Evolutionary conservation across 345 rosid species (phyloP), one percentile per base, ranked within the genome.

Genomic region (Sonneratia alba): DNA sequence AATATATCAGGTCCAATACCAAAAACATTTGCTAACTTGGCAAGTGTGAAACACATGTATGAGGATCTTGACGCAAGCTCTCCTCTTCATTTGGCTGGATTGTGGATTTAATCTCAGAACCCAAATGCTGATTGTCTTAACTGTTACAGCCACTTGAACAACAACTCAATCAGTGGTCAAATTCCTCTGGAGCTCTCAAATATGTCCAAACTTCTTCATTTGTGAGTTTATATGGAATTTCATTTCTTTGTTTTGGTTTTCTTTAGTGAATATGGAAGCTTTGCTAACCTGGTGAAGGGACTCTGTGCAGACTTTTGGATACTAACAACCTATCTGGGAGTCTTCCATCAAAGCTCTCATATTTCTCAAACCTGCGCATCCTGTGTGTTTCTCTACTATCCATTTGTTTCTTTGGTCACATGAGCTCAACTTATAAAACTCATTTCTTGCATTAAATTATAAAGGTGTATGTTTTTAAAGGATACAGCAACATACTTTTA

Each of bases 91-190:
- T 45, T 21, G 27, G 43, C 9, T 72, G 61, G 69, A 70, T 37
- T 36, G 47, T 53, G 56, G 66, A 53, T 43, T 67, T 67, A 45
- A 66, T 55, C 18, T 34, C 18, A 62, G 38, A 62, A 27, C 7
- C 15, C 51, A 32, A 8, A 27, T 67, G 37, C 74, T 76, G 75
- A 19, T 19, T 43, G 67, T 72, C 57, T 80, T 24, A 62, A 80
- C 57, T 72, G 47, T 78, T 87, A 80, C 93, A 93, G 98, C 79
- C 98, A 94, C 83, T 75, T 91, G 80, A 94, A 94, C 81, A 94
- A 94, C 78, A 94, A 91, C 81, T 89, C 96, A 7, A 63, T 94
- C 71, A 83, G 80, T 75, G 95, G 95, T 59, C 83, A 73, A 73
- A 85, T 94, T 74, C 98, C 98, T 34, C 24, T 71, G 16, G 93